phyloP scores from a whole-genome alignment of 179 eudicot genomes.

The Patellifolia procumbens region DNA sequence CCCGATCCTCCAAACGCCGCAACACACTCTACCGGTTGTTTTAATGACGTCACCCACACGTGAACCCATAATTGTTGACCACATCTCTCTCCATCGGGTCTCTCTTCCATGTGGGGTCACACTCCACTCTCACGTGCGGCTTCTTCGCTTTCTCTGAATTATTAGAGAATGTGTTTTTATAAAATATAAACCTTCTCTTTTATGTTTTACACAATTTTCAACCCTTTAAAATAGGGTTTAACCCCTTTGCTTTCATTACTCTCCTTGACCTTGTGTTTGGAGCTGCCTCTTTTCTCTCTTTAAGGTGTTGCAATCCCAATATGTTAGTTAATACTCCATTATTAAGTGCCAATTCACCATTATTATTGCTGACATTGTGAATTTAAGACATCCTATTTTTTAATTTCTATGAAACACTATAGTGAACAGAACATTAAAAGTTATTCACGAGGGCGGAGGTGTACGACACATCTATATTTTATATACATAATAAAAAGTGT shows the following conservation, averaged over 20 bases:
- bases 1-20: constrained; percentile 32
- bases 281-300: constrained; percentile 13
- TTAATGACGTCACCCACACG: constrained; percentile 28
- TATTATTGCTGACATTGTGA: not conserved
- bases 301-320: constrained; percentile 31
- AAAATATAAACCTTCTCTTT: not conserved
- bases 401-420: no score
- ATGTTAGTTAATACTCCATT: constrained; percentile 13
- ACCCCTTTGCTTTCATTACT: constrained; percentile 12
- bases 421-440: no score
- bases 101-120: constrained; percentile 20
- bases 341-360: constrained; percentile 3
- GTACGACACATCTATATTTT: no score
- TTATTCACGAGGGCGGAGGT: no score
- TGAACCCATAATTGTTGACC: constrained; percentile 31
- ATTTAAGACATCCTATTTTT: not conserved
- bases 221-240: not conserved
- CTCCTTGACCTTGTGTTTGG: constrained; percentile 32
- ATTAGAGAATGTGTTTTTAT: constrained; percentile 7
- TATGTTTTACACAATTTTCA: not conserved
- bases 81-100: not conserved
- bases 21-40: constrained; percentile 22
- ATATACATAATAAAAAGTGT: no score
- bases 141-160: not conserved
- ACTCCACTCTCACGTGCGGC: constrained; percentile 30